Conservation (phyloP, 176 grass and related monocot species). For the Juncus inflexus region DNA sequence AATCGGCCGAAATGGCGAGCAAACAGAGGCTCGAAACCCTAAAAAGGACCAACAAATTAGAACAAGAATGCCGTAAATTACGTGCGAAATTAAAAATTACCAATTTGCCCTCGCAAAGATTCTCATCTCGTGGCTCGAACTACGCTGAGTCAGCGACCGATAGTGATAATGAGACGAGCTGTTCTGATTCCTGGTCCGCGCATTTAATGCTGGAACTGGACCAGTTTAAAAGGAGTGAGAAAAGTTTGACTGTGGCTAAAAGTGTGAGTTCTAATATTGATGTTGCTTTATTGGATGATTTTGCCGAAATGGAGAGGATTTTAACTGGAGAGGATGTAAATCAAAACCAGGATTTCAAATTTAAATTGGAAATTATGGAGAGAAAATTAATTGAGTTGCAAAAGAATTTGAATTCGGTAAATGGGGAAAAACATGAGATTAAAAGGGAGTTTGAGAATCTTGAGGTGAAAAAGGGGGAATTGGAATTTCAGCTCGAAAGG, state of each 20-base stretch:
- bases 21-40: constrained; percentile 82
- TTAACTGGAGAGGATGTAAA: constrained; percentile 35
- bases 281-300: constrained; percentile 59
- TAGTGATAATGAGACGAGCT: constrained; percentile 56
- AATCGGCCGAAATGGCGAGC: constrained; percentile 71
- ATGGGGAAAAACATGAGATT: constrained; percentile 46
- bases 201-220: constrained; percentile 60
- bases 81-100: constrained; percentile 27
- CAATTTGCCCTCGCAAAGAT: constrained; percentile 14
- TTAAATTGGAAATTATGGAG: constrained; percentile 45
- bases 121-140: constrained; percentile 20
- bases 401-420: constrained; percentile 60
- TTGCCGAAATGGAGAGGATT: constrained; percentile 85
- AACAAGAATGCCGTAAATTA: constrained; percentile 70
- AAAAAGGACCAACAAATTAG: constrained; percentile 64
- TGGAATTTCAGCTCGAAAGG: constrained; percentile 50
- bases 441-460: constrained; percentile 42
- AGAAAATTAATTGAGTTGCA: constrained; percentile 52
- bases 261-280: constrained; percentile 29
- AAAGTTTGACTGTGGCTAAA: constrained; percentile 22
- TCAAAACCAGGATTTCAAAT: constrained; percentile 37
- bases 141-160: constrained; percentile 30
- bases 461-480: constrained; percentile 46
- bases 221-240: constrained; percentile 62
- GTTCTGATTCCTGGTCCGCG: constrained; percentile 68